Percentiles rank a stretch among this genome's conserved stretches.
These are phyloP conservation scores for Ophiostoma quercus DNA, from an alignment of 2,329 filamentous ascomycete species.

Conservation along the genomic window DNA sequence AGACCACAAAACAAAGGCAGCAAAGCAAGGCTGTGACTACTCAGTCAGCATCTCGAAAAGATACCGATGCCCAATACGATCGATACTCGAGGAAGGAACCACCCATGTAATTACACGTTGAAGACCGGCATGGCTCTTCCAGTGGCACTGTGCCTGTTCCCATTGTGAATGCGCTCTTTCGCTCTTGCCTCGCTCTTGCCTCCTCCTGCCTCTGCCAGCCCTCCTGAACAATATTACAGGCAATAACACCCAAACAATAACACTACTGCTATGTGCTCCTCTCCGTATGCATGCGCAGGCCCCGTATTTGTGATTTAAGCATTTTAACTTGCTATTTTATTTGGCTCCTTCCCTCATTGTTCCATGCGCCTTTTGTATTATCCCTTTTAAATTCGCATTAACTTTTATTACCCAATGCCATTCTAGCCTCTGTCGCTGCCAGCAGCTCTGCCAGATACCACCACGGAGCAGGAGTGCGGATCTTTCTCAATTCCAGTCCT, in stretches of 20 bases:
- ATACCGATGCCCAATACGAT: background rate
- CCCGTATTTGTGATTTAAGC: slow-evolving; percentile 5
- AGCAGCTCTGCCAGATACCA: background rate
- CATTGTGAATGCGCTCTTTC: background rate
- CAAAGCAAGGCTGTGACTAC: background rate
- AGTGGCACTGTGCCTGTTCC: no score
- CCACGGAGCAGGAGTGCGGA: background rate
- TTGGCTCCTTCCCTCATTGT: background rate
- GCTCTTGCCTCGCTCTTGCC: background rate
- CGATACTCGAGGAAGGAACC: background rate
- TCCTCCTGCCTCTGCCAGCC: no score
- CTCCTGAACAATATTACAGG: background rate
- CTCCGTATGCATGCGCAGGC: slow-evolving; percentile 8
- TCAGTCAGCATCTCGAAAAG: background rate
- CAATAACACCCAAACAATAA: background rate
- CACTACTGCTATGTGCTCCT: slow-evolving; percentile 4
- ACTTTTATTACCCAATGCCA: background rate
- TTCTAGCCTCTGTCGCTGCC: background rate
- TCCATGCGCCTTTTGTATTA: slow-evolving; percentile 7
- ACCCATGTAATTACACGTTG: no score
- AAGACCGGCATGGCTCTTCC: no score
- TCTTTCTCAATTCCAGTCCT: slow-evolving; percentile 14
- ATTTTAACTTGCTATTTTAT: background rate
- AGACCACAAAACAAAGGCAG: background rate
- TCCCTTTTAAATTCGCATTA: background rate